Evolutionary conservation across 169 alveolate species (phyloP), one percentile per base, ranked within the genome.

Genomic region (Nephromyces sp.): DNA sequence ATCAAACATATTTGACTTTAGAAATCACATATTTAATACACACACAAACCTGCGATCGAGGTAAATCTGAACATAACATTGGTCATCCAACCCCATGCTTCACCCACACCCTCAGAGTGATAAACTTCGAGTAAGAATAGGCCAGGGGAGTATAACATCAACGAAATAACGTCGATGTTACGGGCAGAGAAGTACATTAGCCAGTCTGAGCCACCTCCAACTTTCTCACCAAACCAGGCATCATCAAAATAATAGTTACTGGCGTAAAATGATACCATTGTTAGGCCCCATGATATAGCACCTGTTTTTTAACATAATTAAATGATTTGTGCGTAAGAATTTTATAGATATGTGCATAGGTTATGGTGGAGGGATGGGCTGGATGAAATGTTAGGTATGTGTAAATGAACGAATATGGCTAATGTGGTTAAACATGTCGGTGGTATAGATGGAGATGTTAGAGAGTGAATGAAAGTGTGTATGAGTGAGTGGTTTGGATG

Each of bases 81-180:
- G 62, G 94, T 86, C 34, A 90, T 80, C 93, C 95, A 92, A 21
- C 96, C 96, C 93, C 94, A 84, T 51, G 89, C 88, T 69, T 92
- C 96, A 32, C 90, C 92, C 52, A 95, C 92, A 8, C 96, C 96
- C 77, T 90, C 94, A 2, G 95, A 89, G 75, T 91, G 95, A 83
- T 90, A 92, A 21, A 89, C 90, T 69, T 92, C 96, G 34, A 90
- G 86, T 80, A 87, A 90, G 85, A 92, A 92, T 71, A 89, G 80
- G 15, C 90, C 91, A 31, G 91, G 92, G 24, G 94, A 95, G 74
- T 84, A 76, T 30, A 88, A 74, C 72, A 83, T 72, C 83, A 90
- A 69, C 68, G 89, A 81, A 66, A 83, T 82, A 22, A 90, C 90
- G 71, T 86, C 95, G 64, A 86, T 83, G 30, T 86, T 82, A 43